Base-by-base conservation (phyloP, 225 moss, liverwort and hornwort species). In the Physcomitrellopsis africana region DNA sequence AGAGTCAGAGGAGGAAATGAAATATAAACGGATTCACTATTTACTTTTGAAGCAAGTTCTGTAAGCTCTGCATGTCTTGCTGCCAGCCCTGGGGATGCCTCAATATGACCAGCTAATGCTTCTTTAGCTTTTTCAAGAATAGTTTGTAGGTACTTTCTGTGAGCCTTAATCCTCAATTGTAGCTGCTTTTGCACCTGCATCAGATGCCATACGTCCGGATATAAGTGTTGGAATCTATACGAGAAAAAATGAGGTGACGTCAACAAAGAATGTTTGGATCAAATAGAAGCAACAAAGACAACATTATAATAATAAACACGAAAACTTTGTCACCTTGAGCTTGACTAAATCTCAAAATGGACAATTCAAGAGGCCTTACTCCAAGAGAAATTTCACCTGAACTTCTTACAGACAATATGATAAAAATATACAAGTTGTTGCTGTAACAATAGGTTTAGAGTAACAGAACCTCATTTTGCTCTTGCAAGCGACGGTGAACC, bases 51-150 rank as follows among this genome's bases (percentile, higher is more conserved):
- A 51, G 94, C 94, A 68, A 96, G 82, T 75, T 94, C 90, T 24
- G 91, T 89, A 27, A 96, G 94, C 88, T 96, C 96, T 52, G 91
- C 92, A 54, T 92, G 80, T 11, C 92, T 89, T 55, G 92, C 96
- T 79, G 92, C 92, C 72, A 96, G 81, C 70, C 86, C 88, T 26
- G 96, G 94, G 13, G 94, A 94, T 54, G 91, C 86, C 72, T 82
- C 70, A 8, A 90, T 75, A 51, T 96, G 93, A 41, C 82, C 82
- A 41, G 94, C 94, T n/a, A 96, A 81, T 42, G 96, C 89, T 74
- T 96, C 96, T 53, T 92, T 88, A 0, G 96, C 96, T 80, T 94
- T 96, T 73, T 96, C 96, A 65, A 96, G 72, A 54, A 96, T 94
- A 12, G 96, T 87, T 80, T 96, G 96, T 20, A 96, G 84, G 66